Percentiles rank a stretch among this genome's conserved stretches.
phyloP scores from a whole-genome alignment of 768 basidiomycete species.

The Phylloporus rhodoxanthus region DNA sequence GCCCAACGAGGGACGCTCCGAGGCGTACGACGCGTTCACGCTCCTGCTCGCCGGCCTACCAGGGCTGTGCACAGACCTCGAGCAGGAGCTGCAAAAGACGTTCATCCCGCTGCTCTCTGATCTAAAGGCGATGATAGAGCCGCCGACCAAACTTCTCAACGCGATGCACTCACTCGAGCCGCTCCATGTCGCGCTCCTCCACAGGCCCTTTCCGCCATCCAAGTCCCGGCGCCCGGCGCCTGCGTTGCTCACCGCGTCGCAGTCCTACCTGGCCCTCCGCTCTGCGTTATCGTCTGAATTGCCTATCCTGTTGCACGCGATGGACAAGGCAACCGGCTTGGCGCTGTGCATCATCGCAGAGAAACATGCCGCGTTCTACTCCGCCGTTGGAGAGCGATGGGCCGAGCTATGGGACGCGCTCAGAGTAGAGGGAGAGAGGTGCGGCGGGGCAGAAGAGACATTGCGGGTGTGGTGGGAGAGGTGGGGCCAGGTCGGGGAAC shows the following conservation, averaged over 20 bases:
- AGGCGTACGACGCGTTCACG: conserved; percentile 70
- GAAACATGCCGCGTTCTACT: conserved; percentile 58
- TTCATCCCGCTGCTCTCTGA: conserved; percentile 54
- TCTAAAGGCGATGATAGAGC: conserved; percentile 52
- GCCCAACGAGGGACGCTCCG: conserved; percentile 33
- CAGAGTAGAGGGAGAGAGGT: conserved; percentile 64
- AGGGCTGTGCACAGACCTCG: conserved; percentile 48
- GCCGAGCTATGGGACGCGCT: conserved; percentile 80
- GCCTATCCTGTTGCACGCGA: conserved; percentile 52
- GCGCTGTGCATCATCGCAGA: conserved; percentile 48
- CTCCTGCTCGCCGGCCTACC: conserved; percentile 51
- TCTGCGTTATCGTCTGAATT: conserved; percentile 68
- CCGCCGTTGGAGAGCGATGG: conserved; percentile 60
- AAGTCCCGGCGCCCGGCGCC: conserved; percentile 54
- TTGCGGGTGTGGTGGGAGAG: conserved; percentile 63
- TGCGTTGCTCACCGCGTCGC: conserved; percentile 64
- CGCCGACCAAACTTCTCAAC: conserved; percentile 60
- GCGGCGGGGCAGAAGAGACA: conserved; percentile 64
- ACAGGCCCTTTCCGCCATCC: conserved; percentile 55
- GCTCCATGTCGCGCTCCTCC: conserved; percentile 63
- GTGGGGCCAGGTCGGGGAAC: conserved; percentile 60
- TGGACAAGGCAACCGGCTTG: conserved; percentile 55
- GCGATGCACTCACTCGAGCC: conserved; percentile 73
- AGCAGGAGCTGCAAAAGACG: conserved; percentile 45
- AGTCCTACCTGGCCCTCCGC: conserved; percentile 71